Conservation (phyloP, 75 land plant species). For the Pinus albicaulis region DNA sequence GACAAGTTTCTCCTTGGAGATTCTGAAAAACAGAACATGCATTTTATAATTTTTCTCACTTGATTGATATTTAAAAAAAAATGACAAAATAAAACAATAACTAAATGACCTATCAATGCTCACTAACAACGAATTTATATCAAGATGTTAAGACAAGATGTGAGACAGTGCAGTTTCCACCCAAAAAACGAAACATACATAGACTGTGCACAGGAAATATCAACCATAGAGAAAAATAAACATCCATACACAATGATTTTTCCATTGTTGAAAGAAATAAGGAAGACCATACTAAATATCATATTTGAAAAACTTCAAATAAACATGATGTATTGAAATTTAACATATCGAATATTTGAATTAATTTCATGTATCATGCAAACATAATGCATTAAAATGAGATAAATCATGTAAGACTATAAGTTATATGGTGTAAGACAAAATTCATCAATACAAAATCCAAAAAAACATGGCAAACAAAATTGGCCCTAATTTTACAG, state of each 20-base stretch:
- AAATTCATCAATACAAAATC: neutral
- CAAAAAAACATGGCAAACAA: too few relatives aligned
- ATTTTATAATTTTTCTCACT: neutral
- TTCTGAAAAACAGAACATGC: slow-evolving; percentile 4
- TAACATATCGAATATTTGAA: too few relatives aligned
- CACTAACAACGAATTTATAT: neutral
- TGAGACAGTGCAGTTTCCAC: neutral
- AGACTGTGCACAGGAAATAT: neutral
- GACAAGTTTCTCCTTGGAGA: neutral
- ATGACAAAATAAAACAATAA: neutral
- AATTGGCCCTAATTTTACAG: too few relatives aligned
- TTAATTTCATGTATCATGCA: too few relatives aligned
- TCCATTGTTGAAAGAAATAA: neutral
- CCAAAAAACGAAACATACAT: neutral
- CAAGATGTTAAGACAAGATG: neutral
- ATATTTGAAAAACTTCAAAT: too few relatives aligned
- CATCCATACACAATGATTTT: neutral
- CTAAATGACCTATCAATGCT: neutral
- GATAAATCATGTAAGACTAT: neutral
- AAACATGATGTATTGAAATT: neutral
- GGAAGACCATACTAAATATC: neutral
- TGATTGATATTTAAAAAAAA: neutral
- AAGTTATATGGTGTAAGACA: neutral
- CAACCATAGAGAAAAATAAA: neutral
- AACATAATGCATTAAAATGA: neutral